Base-by-base conservation (phyloP, 371 early-diverging fungal species). In the Capillidium rhysosporum region DNA sequence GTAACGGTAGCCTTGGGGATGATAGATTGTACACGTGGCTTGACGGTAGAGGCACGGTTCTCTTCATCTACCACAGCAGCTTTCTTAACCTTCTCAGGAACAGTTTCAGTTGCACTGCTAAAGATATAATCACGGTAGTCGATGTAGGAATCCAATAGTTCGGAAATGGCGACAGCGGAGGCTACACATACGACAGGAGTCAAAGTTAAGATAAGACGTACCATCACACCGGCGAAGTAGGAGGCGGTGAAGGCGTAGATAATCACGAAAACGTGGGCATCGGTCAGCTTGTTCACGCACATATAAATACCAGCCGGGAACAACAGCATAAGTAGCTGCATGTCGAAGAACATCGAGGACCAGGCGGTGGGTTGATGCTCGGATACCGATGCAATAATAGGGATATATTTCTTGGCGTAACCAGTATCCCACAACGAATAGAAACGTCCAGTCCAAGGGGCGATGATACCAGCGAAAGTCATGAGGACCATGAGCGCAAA, bases 141-240 rank as follows among this genome's bases (percentile, higher is more conserved):
- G 28, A 84, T 66, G 68, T 80, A 89, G 16, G 73, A 79, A 57
- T 89, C 89, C 39, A 95, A 63, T 25, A 94, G 59, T 5, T 80
- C 76, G 21, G 94, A 86, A 25, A 93, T 66, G 2, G 93, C 84
- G 40, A 98, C 81, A 34, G 89, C 97, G n/a, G 88, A 78, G 52
- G 90, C 75, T 25, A 98, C 82, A 65, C 98, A 97, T 18, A 97
- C 96, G 47, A 93, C 78, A 20, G 98, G 98, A 12, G 98, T 95
- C 52, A 98, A 68, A 0, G 98, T 96, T 46, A 98, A 70, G 78
- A 98, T 92, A 56, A 98, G 70, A 56, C 98, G 92, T 18, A 98
- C 94, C 98, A 98, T 98, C 57, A 98, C 98, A 55, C 97, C 92
- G n/a, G 98, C 92, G 76, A 98, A 98, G 73, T 98, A 98, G 9